Percentiles rank a stretch among this genome's conserved stretches.
Evolutionary conservation across 2,329 filamentous ascomycete species (phyloP).

Genomic region (Monilinia aucupariae): DNA sequence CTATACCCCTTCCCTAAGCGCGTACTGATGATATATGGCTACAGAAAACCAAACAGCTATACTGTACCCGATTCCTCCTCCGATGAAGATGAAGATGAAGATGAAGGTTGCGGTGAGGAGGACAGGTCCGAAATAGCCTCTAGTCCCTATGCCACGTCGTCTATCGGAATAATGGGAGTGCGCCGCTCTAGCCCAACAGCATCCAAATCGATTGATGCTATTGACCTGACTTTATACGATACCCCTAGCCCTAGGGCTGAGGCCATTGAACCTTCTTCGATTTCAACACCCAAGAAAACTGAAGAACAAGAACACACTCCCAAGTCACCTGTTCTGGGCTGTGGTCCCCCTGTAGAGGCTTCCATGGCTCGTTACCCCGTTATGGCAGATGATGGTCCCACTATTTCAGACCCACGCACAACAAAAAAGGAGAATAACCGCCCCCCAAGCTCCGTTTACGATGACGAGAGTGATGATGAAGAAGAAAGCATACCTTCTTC

Average conservation of each 20-base stretch:
- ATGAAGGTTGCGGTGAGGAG: constrained; percentile 28
- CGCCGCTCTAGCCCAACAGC: constrained; percentile 19
- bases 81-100: constrained; percentile 30
- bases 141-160: constrained; percentile 29
- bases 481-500: constrained; percentile 7
- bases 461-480: constrained; percentile 4
- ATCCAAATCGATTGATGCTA: constrained; percentile 24
- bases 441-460: not conserved
- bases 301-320: not conserved
- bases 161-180: constrained; percentile 22
- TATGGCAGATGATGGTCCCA: not conserved
- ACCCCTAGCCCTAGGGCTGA: constrained; percentile 17
- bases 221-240: constrained; percentile 34
- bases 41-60: constrained; percentile 30
- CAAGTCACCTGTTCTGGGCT: not conserved
- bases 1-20: not conserved
- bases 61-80: constrained; percentile 31
- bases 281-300: not conserved
- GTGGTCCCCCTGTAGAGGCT: no score
- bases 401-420: not conserved
- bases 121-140: constrained; percentile 25
- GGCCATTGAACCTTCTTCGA: not conserved
- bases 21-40: not conserved
- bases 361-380: not conserved
- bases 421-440: not conserved